phyloP scores from a whole-genome alignment of 2,329 filamentous ascomycete genomes.

The Aureobasidium sp. region DNA sequence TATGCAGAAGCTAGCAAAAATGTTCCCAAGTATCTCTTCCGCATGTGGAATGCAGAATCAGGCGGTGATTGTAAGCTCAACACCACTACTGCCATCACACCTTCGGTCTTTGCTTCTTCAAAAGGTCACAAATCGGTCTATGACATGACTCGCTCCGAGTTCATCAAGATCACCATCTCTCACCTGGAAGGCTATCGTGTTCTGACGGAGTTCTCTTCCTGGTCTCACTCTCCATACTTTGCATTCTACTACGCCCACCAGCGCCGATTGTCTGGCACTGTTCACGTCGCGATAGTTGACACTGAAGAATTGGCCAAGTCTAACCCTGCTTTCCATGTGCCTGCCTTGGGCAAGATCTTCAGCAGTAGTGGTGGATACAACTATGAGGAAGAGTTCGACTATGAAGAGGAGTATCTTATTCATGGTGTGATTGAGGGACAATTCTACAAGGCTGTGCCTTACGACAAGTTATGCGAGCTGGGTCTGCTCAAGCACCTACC shows the following conservation, averaged over 20 bases:
- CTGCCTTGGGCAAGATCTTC: not conserved
- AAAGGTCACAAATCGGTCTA: not conserved
- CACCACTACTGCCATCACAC: not conserved
- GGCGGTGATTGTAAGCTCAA: not conserved
- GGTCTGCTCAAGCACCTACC: not conserved
- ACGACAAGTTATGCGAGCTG: not conserved
- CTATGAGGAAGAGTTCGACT: not conserved
- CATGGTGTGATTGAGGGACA: not conserved
- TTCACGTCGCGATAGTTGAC: conserved; percentile 8
- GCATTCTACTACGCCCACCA: not conserved
- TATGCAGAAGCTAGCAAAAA: conserved; percentile 2
- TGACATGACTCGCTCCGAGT: not conserved
- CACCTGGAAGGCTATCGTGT: not conserved
- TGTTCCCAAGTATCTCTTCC: conserved; percentile 9
- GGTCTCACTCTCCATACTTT: conserved; percentile 5
- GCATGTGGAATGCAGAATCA: not conserved
- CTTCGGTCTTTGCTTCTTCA: not conserved
- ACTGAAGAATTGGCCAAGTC: not conserved
- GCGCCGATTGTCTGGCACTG: not conserved
- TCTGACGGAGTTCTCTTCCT: not conserved
- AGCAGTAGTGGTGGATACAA: too few species aligned
- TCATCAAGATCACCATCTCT: not conserved
- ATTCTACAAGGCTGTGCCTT: not conserved
- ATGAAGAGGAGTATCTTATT: not conserved
- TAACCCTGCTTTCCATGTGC: conserved; percentile 5